Percentiles rank a stretch among this genome's conserved stretches.
phyloP scores from a whole-genome alignment of 2,329 filamentous ascomycete species.

The Pyricularia sp. region DNA sequence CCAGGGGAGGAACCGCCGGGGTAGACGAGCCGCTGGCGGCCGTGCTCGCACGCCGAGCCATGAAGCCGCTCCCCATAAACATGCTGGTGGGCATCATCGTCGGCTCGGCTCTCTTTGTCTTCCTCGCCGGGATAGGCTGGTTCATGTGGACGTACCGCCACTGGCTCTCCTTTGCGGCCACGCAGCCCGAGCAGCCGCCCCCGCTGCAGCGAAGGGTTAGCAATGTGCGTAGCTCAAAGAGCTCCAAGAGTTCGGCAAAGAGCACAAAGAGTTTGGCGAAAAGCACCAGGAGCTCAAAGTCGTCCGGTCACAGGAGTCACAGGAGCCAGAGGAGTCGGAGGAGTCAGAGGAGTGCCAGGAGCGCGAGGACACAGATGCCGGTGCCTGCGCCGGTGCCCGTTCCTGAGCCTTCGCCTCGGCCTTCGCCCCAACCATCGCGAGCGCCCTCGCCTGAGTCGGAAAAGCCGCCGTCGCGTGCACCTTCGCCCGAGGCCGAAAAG shows the following conservation, averaged over 20 bases:
- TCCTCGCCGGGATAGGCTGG: slow-evolving; percentile 21
- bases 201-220: slow-evolving; percentile 13
- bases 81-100: slow-evolving; percentile 25
- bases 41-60: not conserved
- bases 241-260: not conserved
- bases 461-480: not conserved
- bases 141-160: slow-evolving; percentile 27
- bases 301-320: not conserved
- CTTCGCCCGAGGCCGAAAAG: not conserved
- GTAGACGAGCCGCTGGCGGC: not conserved
- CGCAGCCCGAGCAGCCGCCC: slow-evolving; percentile 6
- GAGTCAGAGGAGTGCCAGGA: not conserved
- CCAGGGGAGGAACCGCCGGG: not conserved
- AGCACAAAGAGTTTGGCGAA: not conserved
- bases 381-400: not conserved
- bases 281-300: not conserved
- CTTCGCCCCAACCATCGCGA: not conserved
- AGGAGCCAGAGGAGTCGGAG: not conserved
- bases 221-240: not conserved
- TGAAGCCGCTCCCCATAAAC: slow-evolving; percentile 20
- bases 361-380: too few species aligned
- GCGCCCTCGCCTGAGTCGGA: not conserved
- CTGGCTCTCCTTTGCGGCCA: slow-evolving; percentile 22
- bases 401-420: not conserved
- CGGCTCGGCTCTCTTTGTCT: slow-evolving; percentile 25